Conservation (phyloP, 1,284 basidiomycete species). For the Baeospora myosura region DNA sequence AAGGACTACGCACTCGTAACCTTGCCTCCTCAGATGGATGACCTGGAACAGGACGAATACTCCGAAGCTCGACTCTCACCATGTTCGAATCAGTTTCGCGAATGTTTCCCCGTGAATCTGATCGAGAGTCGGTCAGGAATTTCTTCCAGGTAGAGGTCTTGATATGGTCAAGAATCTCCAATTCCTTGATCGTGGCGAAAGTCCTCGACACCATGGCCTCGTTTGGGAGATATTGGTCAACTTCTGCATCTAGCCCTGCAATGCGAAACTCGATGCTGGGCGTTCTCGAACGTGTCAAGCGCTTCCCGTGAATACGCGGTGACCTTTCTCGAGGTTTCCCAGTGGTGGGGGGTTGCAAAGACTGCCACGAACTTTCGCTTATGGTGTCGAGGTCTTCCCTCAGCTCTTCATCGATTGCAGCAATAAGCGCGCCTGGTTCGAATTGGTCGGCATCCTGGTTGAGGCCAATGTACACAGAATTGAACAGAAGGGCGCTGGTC, state of each 20-base stretch:
- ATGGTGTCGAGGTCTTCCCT: constrained; percentile 64
- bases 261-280: constrained; percentile 83
- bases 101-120: constrained; percentile 78
- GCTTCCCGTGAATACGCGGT: constrained; percentile 44
- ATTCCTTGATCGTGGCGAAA: constrained; percentile 57
- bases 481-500: constrained; percentile 78
- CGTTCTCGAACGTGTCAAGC: constrained; percentile 69
- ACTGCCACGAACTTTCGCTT: constrained; percentile 83
- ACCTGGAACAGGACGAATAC: constrained; percentile 62
- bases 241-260: constrained; percentile 55
- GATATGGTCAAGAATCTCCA: constrained; percentile 95
- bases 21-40: constrained; percentile 73
- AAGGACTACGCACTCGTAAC: constrained; percentile 56
- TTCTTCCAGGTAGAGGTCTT: constrained; percentile 98
- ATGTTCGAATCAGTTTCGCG: constrained; percentile 89
- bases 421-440: constrained; percentile 72
- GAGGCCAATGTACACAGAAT: constrained; percentile 87
- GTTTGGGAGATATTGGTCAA: constrained; percentile 57
- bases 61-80: constrained; percentile 80
- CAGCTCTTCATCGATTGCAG: constrained; percentile 87
- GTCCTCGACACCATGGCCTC: constrained; percentile 58
- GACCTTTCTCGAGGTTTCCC: constrained; percentile 31
- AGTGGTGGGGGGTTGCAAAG: constrained; percentile 41
- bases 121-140: constrained; percentile 81
- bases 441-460: constrained; percentile 65